phyloP scores from a whole-genome alignment of 2,329 filamentous ascomycete genomes.

The Clarireedia hainanense region DNA sequence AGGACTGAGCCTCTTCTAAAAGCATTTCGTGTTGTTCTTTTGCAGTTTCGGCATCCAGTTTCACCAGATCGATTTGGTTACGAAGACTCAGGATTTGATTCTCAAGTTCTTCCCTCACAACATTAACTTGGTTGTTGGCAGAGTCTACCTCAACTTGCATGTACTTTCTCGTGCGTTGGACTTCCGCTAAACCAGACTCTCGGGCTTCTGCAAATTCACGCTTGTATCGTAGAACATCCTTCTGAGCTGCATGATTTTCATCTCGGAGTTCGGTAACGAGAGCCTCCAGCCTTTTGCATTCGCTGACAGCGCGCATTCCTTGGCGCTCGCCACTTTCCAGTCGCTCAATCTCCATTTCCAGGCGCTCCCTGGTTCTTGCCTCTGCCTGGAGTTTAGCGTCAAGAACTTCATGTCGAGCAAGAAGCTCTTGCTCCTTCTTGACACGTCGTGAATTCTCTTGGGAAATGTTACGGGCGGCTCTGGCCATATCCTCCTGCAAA shows the following conservation, averaged over 20 bases:
- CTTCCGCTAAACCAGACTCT: slow-evolving; percentile 70
- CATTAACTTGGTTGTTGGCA: slow-evolving; percentile 79
- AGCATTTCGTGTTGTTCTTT: slow-evolving; percentile 78
- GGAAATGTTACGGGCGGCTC: slow-evolving; percentile 69
- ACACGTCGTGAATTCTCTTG: slow-evolving; percentile 74
- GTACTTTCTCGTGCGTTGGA: slow-evolving; percentile 69
- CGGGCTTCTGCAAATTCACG: slow-evolving; percentile 79
- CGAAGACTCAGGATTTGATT: slow-evolving; percentile 67
- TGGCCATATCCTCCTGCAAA: slow-evolving; percentile 80
- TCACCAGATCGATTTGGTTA: slow-evolving; percentile 67
- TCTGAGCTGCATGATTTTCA: slow-evolving; percentile 54
- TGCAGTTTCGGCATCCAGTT: slow-evolving; percentile 70
- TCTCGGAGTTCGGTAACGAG: slow-evolving; percentile 49
- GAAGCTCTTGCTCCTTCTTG: slow-evolving; percentile 69
- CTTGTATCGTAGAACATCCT: slow-evolving; percentile 46
- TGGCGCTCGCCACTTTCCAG: slow-evolving; percentile 57
- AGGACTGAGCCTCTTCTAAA: slow-evolving; percentile 69
- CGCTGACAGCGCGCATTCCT: slow-evolving; percentile 55
- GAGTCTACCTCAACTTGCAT: slow-evolving; percentile 77
- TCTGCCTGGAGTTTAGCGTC: slow-evolving; percentile 71
- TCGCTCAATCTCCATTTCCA: slow-evolving; percentile 59
- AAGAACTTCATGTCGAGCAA: slow-evolving; percentile 73
- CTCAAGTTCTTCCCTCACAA: slow-evolving; percentile 74
- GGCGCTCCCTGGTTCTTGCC: slow-evolving; percentile 57
- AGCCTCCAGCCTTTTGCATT: slow-evolving; percentile 52